phyloP scores from a whole-genome alignment of 2,329 filamentous ascomycete species.

The Phoma sp. region DNA sequence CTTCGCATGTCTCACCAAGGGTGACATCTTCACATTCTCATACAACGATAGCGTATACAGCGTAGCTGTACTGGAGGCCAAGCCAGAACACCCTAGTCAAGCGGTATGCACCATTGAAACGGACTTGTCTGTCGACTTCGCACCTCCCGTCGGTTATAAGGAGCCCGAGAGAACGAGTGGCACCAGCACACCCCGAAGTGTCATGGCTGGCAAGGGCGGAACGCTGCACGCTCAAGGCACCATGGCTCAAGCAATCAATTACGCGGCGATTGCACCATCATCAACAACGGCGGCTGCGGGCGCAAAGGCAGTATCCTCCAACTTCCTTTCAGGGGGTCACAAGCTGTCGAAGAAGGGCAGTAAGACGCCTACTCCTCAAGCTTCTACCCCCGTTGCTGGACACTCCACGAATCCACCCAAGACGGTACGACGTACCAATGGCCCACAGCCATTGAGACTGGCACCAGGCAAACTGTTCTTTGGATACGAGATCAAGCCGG shows the following conservation, averaged over 20 bases:
- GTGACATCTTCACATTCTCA: conserved; percentile 92
- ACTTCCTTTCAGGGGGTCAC: conserved; percentile 82
- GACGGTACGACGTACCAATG: conserved; percentile 65
- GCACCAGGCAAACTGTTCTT: conserved; percentile 94
- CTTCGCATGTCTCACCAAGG: conserved; percentile 91
- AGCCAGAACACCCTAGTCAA: conserved; percentile 82
- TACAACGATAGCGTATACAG: conserved; percentile 96
- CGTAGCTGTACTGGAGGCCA: conserved; percentile 91
- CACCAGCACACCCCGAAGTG: conserved; percentile 82
- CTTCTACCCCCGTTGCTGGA: conserved; percentile 67
- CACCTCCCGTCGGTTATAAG: conserved; percentile 89
- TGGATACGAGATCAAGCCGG: conserved; percentile 88
- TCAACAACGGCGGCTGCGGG: conserved; percentile 68
- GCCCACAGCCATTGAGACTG: conserved; percentile 83
- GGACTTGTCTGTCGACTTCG: conserved; percentile 95
- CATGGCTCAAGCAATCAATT: conserved; percentile 99
- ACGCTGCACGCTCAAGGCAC: conserved; percentile 82
- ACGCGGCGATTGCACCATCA: conserved; percentile 83
- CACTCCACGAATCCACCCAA: conserved; percentile 51
- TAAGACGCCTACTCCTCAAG: conserved; percentile 70
- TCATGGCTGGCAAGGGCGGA: conserved; percentile 70
- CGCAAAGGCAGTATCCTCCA: conserved; percentile 69
- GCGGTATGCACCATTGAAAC: conserved; percentile 94
- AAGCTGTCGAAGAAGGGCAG: conserved; percentile 83
- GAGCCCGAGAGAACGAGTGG: conserved; percentile 81